A percentile compares a stretch with the other conserved stretches of the same genome.
Evolutionary conservation across 352 stramenopile genomes (phyloP).

Genomic region (Aphanomyces cochlioides): DNA sequence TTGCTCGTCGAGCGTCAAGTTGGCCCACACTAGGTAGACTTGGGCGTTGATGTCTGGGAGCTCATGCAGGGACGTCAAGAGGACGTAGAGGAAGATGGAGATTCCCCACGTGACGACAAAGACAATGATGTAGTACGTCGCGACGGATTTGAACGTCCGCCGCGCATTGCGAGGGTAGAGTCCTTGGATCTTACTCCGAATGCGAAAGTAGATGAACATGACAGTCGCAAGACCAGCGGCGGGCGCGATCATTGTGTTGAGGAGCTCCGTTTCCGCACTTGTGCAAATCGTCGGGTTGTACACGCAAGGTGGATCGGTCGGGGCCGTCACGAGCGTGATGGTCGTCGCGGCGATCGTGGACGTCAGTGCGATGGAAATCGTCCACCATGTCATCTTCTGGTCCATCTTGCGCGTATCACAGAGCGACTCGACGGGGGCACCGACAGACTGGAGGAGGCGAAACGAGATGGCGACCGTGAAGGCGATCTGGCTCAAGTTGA

Average conservation of each 20-base stretch:
- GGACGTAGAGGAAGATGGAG: conserved; percentile 16
- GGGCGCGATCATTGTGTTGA: conserved; percentile 26
- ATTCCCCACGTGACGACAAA: conserved; percentile 28
- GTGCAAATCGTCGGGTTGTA: conserved; percentile 27
- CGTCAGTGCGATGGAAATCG: background rate
- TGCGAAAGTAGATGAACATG: conserved; percentile 19
- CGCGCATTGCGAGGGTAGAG: conserved; percentile 20
- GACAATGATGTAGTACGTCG: conserved; percentile 25
- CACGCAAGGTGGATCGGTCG: background rate
- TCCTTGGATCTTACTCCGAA: conserved; percentile 13
- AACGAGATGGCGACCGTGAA: conserved; percentile 13
- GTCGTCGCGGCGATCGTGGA: background rate
- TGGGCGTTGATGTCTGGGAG: background rate
- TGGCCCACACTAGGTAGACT: background rate
- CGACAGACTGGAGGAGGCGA: conserved; percentile 8
- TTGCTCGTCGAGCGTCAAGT: background rate
- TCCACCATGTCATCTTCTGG: background rate
- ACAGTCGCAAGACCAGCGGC: conserved; percentile 6
- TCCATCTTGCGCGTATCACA: conserved; percentile 3
- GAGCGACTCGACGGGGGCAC: conserved; percentile 1
- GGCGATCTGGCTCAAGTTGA: conserved; percentile 23
- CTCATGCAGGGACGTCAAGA: conserved; percentile 9
- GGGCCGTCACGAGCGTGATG: background rate
- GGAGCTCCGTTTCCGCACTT: conserved; percentile 19
- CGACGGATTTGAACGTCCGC: conserved; percentile 27